Evolutionary conservation across 1,139 yeast species (phyloP).

Genomic region (Saccharomyces uvarum): DNA sequence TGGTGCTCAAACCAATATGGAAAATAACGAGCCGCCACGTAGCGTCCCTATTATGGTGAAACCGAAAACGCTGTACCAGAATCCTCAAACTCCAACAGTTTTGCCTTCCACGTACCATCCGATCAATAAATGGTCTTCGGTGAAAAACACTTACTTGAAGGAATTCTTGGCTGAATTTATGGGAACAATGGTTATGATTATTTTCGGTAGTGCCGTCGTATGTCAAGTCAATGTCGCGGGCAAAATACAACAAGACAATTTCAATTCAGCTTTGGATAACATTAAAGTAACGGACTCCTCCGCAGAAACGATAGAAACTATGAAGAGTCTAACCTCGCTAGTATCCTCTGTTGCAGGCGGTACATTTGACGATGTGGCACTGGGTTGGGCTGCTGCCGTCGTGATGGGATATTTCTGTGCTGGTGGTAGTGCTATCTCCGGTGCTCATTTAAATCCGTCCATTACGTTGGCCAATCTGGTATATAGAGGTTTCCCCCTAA

Average conservation of each 20-base stretch:
- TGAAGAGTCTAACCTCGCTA: slow-evolving; percentile 13
- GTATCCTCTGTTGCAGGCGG: slow-evolving; percentile 33
- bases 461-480: slow-evolving; percentile 36
- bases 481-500: slow-evolving; percentile 39
- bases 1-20: slow-evolving; percentile 4
- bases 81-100: slow-evolving; percentile 34
- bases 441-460: slow-evolving; percentile 41
- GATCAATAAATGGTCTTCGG: slow-evolving; percentile 30
- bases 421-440: slow-evolving; percentile 39
- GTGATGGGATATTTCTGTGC: slow-evolving; percentile 40
- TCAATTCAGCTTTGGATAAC: slow-evolving; percentile 11
- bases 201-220: slow-evolving; percentile 42
- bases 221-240: slow-evolving; percentile 35
- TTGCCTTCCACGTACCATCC: slow-evolving; percentile 34
- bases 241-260: slow-evolving; percentile 15
- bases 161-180: slow-evolving; percentile 40
- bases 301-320: slow-evolving; percentile 9
- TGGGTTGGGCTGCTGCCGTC: slow-evolving; percentile 47
- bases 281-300: slow-evolving; percentile 10
- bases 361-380: slow-evolving; percentile 36
- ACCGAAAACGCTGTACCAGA: slow-evolving; percentile 32
- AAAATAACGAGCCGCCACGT: slow-evolving; percentile 4
- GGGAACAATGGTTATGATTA: slow-evolving; percentile 40
- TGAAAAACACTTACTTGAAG: slow-evolving; percentile 27
- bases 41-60: slow-evolving; percentile 29